Evolutionary conservation across 257 asterid species (phyloP), one percentile per base, ranked within the genome.

Genomic region (Salvia rosmarinus): DNA sequence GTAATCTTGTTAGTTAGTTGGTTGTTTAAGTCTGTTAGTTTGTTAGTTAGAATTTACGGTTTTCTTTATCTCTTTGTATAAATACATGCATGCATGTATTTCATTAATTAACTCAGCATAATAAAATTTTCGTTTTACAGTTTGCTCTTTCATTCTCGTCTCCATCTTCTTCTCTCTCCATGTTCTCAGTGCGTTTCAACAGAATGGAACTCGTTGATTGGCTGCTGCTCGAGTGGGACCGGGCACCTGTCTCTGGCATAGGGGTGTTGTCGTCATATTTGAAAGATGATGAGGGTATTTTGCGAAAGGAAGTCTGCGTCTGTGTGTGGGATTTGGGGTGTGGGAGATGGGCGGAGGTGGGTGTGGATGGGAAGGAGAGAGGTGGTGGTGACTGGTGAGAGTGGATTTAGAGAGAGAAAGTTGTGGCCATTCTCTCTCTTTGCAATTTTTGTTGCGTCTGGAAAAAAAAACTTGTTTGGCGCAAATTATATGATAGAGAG

Each of bases 161-260:
- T n/a, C n/a, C n/a, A n/a, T n/a, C n/a, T n/a, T n/a, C n/a, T n/a
- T n/a, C n/a, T n/a, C n/a, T n/a, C n/a, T n/a, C n/a, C n/a, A n/a
- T n/a, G n/a, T n/a, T n/a, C n/a, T n/a, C n/a, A n/a, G n/a, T n/a
- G n/a, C n/a, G n/a, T n/a, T n/a, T n/a, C n/a, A n/a, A n/a, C n/a
- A n/a, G n/a, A n/a, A 43, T 88, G 89, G 89, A 78, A 94, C 81
- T 94, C 97, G 79, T 89, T 91, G 42, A 91, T 86, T 47, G 97
- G 97, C 77, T 83, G 99, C 50, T 94, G 99, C 4, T 89, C 96
- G 13, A 67, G 58, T 9, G 99, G 99, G 43, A 94, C 96, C 0
- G 96, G 99, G 72, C 97, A 94, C 35, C 90, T 6, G 89, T 79
- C 34, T 87, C 97, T 13, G 85, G 76, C 30, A 25, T 25, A 35